A percentile compares a stretch with the other conserved stretches of the same genome.
phyloP scores from a whole-genome alignment of 1,284 basidiomycete species.

The Cystobasidium slooffiae region DNA sequence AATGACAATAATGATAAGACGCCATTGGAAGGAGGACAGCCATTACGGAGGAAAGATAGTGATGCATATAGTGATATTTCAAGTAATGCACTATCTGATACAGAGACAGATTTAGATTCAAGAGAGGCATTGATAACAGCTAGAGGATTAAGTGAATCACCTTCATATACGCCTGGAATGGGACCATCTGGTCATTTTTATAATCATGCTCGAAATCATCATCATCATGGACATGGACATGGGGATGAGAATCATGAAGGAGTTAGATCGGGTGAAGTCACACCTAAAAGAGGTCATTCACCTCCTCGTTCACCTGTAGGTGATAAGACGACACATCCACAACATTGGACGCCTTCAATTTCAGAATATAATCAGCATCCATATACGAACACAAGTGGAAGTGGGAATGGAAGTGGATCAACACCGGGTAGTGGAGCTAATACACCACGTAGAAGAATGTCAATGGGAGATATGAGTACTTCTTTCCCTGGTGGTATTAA shows the following conservation, averaged over 20 bases:
- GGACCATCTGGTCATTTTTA: neutral
- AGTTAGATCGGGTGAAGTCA: constrained; percentile 22
- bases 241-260: neutral
- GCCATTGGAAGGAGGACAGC: constrained; percentile 3
- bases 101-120: neutral
- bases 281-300: constrained; percentile 23
- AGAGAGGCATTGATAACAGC: neutral
- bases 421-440: constrained; percentile 31
- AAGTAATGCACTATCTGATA: constrained; percentile 4
- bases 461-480: constrained; percentile 12
- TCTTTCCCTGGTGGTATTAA: neutral
- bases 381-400: neutral
- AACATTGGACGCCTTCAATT: neutral
- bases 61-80: constrained; percentile 10
- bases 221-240: neutral
- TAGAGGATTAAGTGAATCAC: constrained; percentile 8
- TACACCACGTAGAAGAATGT: constrained; percentile 39
- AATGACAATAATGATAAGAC: too few relatives aligned
- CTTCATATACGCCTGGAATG: constrained; percentile 19
- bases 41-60: neutral
- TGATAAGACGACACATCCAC: constrained; percentile 3
- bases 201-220: too few relatives aligned
- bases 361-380: neutral
- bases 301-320: constrained; percentile 5
- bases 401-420: neutral